Conservation (phyloP, 2,329 filamentous ascomycete genomes). For the Aspergillus terreus region DNA sequence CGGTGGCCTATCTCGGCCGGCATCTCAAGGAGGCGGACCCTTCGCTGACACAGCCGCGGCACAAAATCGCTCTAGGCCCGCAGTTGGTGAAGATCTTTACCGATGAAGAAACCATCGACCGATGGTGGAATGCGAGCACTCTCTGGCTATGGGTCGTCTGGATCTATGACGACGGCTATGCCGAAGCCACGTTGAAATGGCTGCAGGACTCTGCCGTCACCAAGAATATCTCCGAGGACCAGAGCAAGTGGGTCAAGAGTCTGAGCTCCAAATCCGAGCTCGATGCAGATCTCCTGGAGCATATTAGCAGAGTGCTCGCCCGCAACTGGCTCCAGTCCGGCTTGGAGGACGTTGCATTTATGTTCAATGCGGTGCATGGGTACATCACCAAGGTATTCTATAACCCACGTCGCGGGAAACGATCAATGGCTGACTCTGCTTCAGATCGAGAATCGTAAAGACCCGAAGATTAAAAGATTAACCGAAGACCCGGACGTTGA, state of each 20-base stretch:
- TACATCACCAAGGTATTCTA: background rate
- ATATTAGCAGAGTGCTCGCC: constrained; percentile 14
- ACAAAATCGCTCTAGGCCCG: constrained; percentile 19
- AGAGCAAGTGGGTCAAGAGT: constrained; percentile 21
- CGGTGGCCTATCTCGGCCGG: constrained; percentile 2
- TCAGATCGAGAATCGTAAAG: constrained; percentile 11
- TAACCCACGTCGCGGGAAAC: background rate
- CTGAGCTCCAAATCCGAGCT: constrained; percentile 21
- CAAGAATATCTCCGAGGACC: constrained; percentile 17
- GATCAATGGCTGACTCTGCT: background rate
- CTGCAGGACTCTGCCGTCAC: constrained; percentile 25
- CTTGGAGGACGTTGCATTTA: background rate
- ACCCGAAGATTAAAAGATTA: background rate
- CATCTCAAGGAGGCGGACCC: constrained; percentile 15
- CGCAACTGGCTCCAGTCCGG: constrained; percentile 16
- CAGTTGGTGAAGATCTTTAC: constrained; percentile 18
- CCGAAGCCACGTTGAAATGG: constrained; percentile 17
- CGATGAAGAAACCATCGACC: constrained; percentile 14
- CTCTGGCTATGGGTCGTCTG: constrained; percentile 10
- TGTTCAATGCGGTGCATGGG: background rate
- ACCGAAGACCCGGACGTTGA: background rate
- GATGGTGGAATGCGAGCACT: constrained; percentile 16
- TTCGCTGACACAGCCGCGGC: constrained; percentile 16
- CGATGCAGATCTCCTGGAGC: constrained; percentile 23
- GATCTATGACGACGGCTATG: constrained; percentile 16